Base-by-base conservation (phyloP, 1,284 basidiomycete species). In the Mycosarcoma mackinlayi region DNA sequence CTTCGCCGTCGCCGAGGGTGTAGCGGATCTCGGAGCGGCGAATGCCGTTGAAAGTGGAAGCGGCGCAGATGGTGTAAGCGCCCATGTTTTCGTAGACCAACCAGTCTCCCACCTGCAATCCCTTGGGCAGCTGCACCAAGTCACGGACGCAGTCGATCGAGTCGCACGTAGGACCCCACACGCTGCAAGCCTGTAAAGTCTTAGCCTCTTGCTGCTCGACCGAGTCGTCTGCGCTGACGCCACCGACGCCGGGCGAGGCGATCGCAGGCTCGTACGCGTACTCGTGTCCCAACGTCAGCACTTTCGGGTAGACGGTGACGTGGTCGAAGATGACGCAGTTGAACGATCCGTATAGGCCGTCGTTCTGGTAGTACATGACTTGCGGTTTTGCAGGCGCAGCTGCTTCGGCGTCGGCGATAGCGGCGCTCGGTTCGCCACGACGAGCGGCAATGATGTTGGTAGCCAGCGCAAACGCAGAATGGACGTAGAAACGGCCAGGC, bases 301-400 rank as follows among this genome's bases (percentile, higher is more conserved):
- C 91, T 83, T 92, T 89, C 37, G 93, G 93, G 78, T 90, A 87
- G 18, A 92, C 90, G 62, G 89, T 88, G 81, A 93, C 92, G 84
- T 94, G 93, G 84, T 95, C 93, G 84, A 94, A 95, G 81, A 95
- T 86, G 84, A 93, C 92, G 84, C 92, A 94, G 87, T 98, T 98
- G 88, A 98, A 98, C 19, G 95, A 92, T 52, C 95, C 94, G 84
- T 98, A 98, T 37, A 81, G 69, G 30, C 80, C 80, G 56, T 82
- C 80, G 63, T 82, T 82, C 62, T 81, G 79, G 66, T 82, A 82
- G 62, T 79, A 79, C 80, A 82, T 82, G 8, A 80, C 79, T 56
- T 74, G 55, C 11, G 80, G 78, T 51, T 75, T 73, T 48, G 41
- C 58, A 8, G 33, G 27, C 1, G 31, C 40, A 3, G 21, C 28